Conservation (phyloP, 768 basidiomycete species). For the Tulasnella sp. region DNA sequence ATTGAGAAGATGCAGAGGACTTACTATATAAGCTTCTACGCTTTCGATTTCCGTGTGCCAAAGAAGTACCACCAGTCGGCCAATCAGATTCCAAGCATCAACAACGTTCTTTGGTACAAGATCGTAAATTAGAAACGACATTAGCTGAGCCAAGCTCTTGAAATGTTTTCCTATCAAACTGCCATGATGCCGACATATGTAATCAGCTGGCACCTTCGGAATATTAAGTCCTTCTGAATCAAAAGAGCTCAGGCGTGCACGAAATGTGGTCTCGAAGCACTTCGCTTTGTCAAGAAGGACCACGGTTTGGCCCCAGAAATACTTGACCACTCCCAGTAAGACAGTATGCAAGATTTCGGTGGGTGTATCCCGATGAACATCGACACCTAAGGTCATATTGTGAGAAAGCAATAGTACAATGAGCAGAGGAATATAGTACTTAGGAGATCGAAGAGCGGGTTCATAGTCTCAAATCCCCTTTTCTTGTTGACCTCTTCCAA, state of each 20-base stretch:
- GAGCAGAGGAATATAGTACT: no score
- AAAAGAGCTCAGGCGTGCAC: slow-evolving; percentile 22
- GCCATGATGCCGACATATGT: slow-evolving; percentile 25
- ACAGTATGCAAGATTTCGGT: slow-evolving; percentile 14
- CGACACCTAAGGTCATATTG: neutral
- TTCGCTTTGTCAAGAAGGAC: slow-evolving; percentile 22
- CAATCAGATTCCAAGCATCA: slow-evolving; percentile 28
- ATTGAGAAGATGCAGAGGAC: neutral
- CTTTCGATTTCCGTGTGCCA: slow-evolving; percentile 34
- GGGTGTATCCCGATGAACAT: neutral
- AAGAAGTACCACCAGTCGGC: slow-evolving; percentile 26
- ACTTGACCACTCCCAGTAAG: slow-evolving; percentile 12
- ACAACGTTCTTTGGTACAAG: slow-evolving; percentile 24
- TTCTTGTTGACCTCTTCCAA: no score
- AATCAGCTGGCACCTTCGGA: slow-evolving; percentile 23
- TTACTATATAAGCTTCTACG: slow-evolving; percentile 29
- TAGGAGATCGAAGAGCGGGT: no score
- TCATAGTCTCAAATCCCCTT: no score
- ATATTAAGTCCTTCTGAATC: slow-evolving; percentile 22
- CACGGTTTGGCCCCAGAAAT: slow-evolving; percentile 18
- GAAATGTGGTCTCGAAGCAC: slow-evolving; percentile 19
- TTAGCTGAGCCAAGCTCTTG: slow-evolving; percentile 17
- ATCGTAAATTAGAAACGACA: slow-evolving; percentile 23
- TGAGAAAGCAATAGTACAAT: no score
- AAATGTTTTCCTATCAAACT: slow-evolving; percentile 26